phyloP scores from a whole-genome alignment of 108 stramenopile genomes.

The Pseudonitzschia delicatissima region DNA sequence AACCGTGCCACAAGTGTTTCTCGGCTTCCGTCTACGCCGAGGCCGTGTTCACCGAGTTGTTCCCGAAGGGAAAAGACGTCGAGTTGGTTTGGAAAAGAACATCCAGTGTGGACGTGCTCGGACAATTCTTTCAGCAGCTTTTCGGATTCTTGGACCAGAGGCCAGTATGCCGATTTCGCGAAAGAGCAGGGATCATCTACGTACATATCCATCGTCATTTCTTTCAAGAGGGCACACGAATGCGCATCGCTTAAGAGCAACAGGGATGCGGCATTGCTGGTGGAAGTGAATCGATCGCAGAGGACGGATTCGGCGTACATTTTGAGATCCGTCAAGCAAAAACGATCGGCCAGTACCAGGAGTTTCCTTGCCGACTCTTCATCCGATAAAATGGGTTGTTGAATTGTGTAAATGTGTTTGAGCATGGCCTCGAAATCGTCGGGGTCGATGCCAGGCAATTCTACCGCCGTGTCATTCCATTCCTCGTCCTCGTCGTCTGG shows the following conservation, averaged over 20 bases:
- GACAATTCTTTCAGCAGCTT: neutral
- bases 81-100: neutral
- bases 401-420: conserved; percentile 1
- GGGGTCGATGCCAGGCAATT: neutral
- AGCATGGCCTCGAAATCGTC: conserved; percentile 4
- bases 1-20: conserved; percentile 10
- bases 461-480: neutral
- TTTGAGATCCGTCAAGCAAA: conserved; percentile 16
- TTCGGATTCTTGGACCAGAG: conserved; percentile 1
- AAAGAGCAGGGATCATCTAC: conserved; percentile 3
- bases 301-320: conserved; percentile 11
- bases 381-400: neutral
- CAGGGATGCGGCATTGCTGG: conserved; percentile 11
- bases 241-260: conserved; percentile 16
- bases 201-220: conserved; percentile 13
- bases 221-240: conserved; percentile 17
- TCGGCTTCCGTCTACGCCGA: conserved; percentile 12
- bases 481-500: neutral
- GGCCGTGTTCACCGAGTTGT: neutral
- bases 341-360: conserved; percentile 20
- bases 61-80: conserved; percentile 13
- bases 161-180: neutral
- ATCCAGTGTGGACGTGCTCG: neutral
- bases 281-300: neutral
- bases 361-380: neutral